These are phyloP conservation scores for Hypoxylon sp. DNA, from an alignment of 2,329 filamentous ascomycete genomes.

Conservation along the genomic window DNA sequence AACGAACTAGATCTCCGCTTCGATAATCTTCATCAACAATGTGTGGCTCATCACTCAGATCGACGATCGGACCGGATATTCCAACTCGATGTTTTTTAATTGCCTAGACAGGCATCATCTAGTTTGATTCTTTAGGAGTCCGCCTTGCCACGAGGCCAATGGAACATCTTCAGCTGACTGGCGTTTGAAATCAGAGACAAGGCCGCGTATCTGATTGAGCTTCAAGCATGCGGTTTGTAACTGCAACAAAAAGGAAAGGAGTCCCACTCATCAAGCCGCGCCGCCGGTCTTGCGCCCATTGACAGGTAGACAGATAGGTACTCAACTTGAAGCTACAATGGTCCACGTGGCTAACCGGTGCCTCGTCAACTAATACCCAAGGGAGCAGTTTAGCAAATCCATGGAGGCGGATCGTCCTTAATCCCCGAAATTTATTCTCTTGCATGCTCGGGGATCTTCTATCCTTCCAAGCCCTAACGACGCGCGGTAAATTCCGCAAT, in stretches of 20 bases:
- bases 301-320: neutral
- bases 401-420: neutral
- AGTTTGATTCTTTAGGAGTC: conserved; percentile 3
- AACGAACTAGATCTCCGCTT: neutral
- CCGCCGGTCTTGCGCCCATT: neutral
- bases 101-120: neutral
- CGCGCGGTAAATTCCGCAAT: neutral
- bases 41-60: neutral
- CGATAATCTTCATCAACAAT: conserved; percentile 8
- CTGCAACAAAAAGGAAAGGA: neutral
- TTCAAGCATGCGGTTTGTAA: neutral
- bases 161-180: neutral
- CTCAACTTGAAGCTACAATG: neutral
- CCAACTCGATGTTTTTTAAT: neutral
- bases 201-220: neutral
- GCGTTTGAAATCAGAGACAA: neutral
- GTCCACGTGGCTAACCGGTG: neutral
- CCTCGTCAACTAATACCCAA: neutral
- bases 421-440: neutral
- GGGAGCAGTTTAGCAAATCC: neutral
- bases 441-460: neutral
- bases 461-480: neutral
- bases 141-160: conserved; percentile 1
- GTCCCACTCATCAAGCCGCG: neutral
- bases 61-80: conserved; percentile 1